phyloP scores from a whole-genome alignment of 2,329 filamentous ascomycete species.

The Tolypocladium endophyticum region DNA sequence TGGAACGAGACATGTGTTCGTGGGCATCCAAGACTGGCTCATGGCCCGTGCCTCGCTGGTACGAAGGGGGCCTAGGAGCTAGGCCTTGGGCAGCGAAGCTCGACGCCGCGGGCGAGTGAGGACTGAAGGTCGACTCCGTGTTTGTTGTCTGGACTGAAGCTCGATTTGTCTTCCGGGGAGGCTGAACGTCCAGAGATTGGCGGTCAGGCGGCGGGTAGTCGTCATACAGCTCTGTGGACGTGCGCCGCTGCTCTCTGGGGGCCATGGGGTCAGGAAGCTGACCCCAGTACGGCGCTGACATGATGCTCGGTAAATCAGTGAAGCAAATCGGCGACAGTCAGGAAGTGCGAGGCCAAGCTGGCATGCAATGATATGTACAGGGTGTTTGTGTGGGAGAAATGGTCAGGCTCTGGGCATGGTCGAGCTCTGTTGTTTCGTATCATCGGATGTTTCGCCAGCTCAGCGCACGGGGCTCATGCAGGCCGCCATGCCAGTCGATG shows the following conservation, averaged over 20 bases:
- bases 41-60: slow-evolving; percentile 33
- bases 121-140: slow-evolving; percentile 49
- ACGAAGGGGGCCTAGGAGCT: slow-evolving; percentile 48
- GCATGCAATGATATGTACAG: not conserved
- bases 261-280: slow-evolving; percentile 40
- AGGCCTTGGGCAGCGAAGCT: slow-evolving; percentile 41
- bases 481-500: slow-evolving; percentile 1
- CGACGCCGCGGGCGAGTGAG: slow-evolving; percentile 42
- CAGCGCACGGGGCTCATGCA: slow-evolving; percentile 7
- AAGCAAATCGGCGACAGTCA: not conserved
- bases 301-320: slow-evolving; percentile 14
- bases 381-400: not conserved
- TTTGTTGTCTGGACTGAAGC: slow-evolving; percentile 44
- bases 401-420: not conserved
- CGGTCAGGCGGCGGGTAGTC: slow-evolving; percentile 19
- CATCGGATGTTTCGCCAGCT: not conserved
- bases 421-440: not conserved
- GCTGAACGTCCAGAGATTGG: slow-evolving; percentile 23
- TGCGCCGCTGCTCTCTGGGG: slow-evolving; percentile 23
- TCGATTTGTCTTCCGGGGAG: slow-evolving; percentile 36
- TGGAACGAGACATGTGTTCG: slow-evolving; percentile 3
- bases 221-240: slow-evolving; percentile 6
- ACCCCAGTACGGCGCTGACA: slow-evolving; percentile 48
- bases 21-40: slow-evolving; percentile 25
- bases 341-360: not conserved